Base-by-base conservation (phyloP, 768 basidiomycete species). In the Auriculariales sp. region DNA sequence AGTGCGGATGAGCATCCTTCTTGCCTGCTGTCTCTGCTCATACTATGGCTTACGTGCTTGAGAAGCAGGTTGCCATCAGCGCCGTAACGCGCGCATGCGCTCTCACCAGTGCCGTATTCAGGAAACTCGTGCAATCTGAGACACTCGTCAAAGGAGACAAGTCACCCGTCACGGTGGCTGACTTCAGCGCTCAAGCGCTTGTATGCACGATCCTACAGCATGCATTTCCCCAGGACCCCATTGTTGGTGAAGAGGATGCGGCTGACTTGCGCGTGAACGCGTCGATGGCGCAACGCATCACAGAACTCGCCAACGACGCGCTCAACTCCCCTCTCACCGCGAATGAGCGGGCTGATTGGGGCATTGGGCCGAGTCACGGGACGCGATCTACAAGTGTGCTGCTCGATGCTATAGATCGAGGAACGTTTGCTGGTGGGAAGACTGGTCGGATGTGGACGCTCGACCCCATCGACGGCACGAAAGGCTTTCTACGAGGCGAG, bases 161-260 rank as follows among this genome's bases (percentile, higher is more conserved):
- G 64, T 84, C 83, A 2, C 90, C 90, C 9, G 90, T 94, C 1
- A 93, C 90, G 11, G 92, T 95, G 19, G 95, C 85, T 31, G 95
- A 98, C 65, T 92, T 83, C 63, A 77, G 93, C 3, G 88, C 93
- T 0, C 95, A 99, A 61, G 89, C 93, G 0, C 78, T 98, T 34
- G 81, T 99, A 57, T 84, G 83, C 52, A 72, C 81, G 6, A 83
- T 97, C 59, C 75, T 99, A 30, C 61, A 65, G 14, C 68, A 69
- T 11, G 78, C 81, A 0, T 98, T 95, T 65, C 94, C 93, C 0
- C 57, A 71, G 0, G 92, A 97, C 64, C 76, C 76, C 7, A 88
- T 98, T 59, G 82, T 98, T 32, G 95, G 93, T 28, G 95, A 99
- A 64, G 94, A 99, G 64, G 90, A 95, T 62, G 82, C 94, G 0